phyloP scores from a whole-genome alignment of 1,139 yeast genomes.

The Blastobotrys arbuscula region DNA sequence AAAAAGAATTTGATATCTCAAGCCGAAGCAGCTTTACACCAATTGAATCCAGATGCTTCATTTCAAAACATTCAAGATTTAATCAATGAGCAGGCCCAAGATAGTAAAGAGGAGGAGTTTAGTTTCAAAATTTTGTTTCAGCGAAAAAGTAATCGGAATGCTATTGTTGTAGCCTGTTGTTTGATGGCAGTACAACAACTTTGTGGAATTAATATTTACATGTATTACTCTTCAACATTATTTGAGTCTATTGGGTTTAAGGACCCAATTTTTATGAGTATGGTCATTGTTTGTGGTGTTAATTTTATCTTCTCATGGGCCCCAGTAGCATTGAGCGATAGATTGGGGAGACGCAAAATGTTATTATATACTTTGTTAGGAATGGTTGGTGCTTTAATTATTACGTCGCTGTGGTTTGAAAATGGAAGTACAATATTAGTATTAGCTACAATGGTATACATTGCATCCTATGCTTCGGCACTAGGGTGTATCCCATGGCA shows the following conservation, averaged over 20 bases:
- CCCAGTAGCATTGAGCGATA: conserved; percentile 54
- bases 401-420: conserved; percentile 24
- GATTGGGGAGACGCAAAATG: conserved; percentile 57
- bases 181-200: conserved; percentile 70
- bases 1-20: conserved; percentile 36
- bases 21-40: conserved; percentile 38
- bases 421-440: conserved; percentile 25
- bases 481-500: conserved; percentile 47
- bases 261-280: conserved; percentile 59
- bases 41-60: conserved; percentile 37
- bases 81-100: conserved; percentile 12
- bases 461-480: conserved; percentile 44
- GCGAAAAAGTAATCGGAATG: conserved; percentile 48
- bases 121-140: conserved; percentile 11
- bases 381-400: conserved; percentile 37
- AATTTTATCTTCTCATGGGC: conserved; percentile 61
- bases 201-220: conserved; percentile 70
- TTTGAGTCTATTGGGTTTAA: conserved; percentile 55
- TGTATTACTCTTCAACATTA: conserved; percentile 68
- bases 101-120: conserved; percentile 2
- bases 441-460: conserved; percentile 36
- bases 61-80: conserved; percentile 29
- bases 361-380: conserved; percentile 47
- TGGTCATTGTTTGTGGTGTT: conserved; percentile 53
- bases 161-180: conserved; percentile 61